Base-by-base conservation (phyloP, 2,329 filamentous ascomycete genomes). In the Arthrinium phaeospermum region DNA sequence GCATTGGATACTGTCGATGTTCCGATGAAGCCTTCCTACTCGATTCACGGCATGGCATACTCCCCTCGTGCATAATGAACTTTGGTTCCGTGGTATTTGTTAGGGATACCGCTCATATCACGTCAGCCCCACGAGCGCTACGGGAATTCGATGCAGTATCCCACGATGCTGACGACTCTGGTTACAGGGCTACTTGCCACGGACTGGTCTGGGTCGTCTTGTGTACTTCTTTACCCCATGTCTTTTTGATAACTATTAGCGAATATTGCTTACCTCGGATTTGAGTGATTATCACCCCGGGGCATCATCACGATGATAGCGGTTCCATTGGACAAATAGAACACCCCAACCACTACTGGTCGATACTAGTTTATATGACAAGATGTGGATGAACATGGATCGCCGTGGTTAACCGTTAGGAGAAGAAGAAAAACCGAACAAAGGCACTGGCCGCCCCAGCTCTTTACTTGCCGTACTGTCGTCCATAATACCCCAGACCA, bases 121-220 rank as follows among this genome's bases (percentile, higher is more conserved):
- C 57, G 57, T 64, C 57, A 64, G 57, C 57, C 57, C 57, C 57
- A 64, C 57, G 30, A 64, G 8, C 34, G 8, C 19, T 64, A 10
- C 34, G 57, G 34, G 4, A 64, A 14, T n/a, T n/a, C 34, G 57
- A 64, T 41, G 57, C 57, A 64, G 30, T 64, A 64, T 64, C 57
- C 57, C 57, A 22, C 57, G 22, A 41, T 64, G 57, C 57, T 64
- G 57, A 41, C 34, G n/a, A 19, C 7, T 41, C 30, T 41, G 30
- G 4, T 19, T n/a, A 41, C 34, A 64, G 10, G 8, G 37, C 30
- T 10, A 19, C 19, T 37, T 37, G 53, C 27, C 53, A 37, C 53
- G 30, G 30, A 61, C 53, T 16, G 16, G 30, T 61, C 30, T 16
- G 30, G n/a, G 22, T 14, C 30, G 41, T 37, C 10, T n/a, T 22